Base-by-base conservation (phyloP, 2,329 filamentous ascomycete species). In the Arthrinium phaeospermum region DNA sequence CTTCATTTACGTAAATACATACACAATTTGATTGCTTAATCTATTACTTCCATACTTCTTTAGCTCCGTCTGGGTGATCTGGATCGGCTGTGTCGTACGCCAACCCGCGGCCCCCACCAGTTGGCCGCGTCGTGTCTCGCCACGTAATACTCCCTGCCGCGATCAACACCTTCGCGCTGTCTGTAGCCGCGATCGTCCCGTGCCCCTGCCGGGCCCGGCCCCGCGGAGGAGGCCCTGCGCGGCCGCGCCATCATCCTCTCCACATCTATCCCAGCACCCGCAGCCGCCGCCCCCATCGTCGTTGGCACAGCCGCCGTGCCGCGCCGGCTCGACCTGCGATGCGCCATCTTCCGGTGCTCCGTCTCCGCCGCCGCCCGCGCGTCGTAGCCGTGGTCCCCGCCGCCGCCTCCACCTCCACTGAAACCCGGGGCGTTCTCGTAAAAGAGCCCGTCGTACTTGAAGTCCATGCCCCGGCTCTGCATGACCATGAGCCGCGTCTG, bases 401-500 rank as follows among this genome's bases (percentile, higher is more conserved):
- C 14, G 1, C 5, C 30, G 3, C 1, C 53, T 2, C 16, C 67
- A 14, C 24, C 67, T 1, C 37, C 37, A 37, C 37, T 10, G 12
- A 1, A 13, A 12, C 67, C 44, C 10, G 61, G 34, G 19, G 67
- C 45, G 45, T 44, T 69, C 45, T 49, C 47, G 67, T 69, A 49
- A 10, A 47, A 69, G 27, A 47, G 47, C 8, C 67, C 45, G 67
- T 69, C 67, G 34, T 47, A 69, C 67, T 69, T 69, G 67, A 69
- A 69, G 19, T 69, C 67, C 45, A 69, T 70, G 69, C 69, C 69
- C 3, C 69, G 70, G 27, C 73, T 70, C 70, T 74, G 74, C 57
- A 70, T 72, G 47, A 75, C 27, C 74, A 75, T 75, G 69, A 75
- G 71, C 22, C 75, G 69, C 30, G 72, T 72, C 27, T 71, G 73